These are phyloP conservation scores for Penicillium atrosanguineum DNA, from an alignment of 495 filamentous ascomycete species.

Conservation along the genomic window DNA sequence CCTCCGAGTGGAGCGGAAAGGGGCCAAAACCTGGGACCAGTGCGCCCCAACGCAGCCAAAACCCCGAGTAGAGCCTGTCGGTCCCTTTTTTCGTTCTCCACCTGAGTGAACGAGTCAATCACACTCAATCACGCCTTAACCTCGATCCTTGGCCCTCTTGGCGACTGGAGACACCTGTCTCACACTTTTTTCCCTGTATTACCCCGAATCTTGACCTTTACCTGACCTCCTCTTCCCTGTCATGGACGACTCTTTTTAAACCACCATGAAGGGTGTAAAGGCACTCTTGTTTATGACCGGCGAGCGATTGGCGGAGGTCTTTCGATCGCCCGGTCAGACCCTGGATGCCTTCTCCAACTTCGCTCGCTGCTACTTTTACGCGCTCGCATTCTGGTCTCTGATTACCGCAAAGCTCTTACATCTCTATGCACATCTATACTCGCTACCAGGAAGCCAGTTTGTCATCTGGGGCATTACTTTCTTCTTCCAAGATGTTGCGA, in stretches of 20 bases:
- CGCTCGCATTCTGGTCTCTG: slow-evolving; percentile 32
- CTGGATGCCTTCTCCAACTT: slow-evolving; percentile 34
- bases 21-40: background rate
- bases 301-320: slow-evolving; percentile 12
- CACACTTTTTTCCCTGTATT: background rate
- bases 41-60: too few relatives aligned
- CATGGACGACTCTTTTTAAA: background rate
- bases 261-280: background rate
- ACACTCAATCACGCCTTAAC: slow-evolving; percentile 3
- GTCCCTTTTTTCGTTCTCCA: background rate
- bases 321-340: slow-evolving; percentile 18
- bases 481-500: slow-evolving; percentile 38
- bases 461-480: slow-evolving; percentile 37
- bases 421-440: slow-evolving; percentile 37
- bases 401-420: slow-evolving; percentile 35
- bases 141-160: background rate
- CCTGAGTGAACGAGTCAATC: slow-evolving; percentile 4
- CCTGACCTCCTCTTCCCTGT: too few relatives aligned
- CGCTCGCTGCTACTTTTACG: slow-evolving; percentile 37
- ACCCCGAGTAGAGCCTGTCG: background rate
- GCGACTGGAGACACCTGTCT: background rate
- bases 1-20: background rate
- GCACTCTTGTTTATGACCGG: slow-evolving; percentile 1
- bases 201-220: background rate
- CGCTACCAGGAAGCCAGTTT: slow-evolving; percentile 30